A percentile compares a stretch with the other conserved stretches of the same genome.
Evolutionary conservation across 73 alveolate species (phyloP).

Genomic region (Tetrahymena borealis): DNA sequence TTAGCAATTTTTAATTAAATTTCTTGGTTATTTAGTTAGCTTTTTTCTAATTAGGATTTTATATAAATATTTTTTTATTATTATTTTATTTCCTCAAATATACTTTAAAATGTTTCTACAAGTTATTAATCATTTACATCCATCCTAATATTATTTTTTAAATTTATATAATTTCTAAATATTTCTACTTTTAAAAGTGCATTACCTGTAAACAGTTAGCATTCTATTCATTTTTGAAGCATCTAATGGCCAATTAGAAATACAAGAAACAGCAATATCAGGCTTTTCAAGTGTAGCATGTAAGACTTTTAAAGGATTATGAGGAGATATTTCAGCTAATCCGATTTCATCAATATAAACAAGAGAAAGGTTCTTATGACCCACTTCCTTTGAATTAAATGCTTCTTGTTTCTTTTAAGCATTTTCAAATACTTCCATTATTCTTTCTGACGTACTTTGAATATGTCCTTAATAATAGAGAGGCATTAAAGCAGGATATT

Average conservation of each 20-base stretch:
- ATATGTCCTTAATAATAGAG: slow-evolving; percentile 42
- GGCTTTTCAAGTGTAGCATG: slow-evolving; percentile 59
- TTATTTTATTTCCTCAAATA: too few species aligned
- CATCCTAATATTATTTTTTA: too few species aligned
- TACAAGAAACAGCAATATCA: slow-evolving; percentile 58
- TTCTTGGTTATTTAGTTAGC: neutral
- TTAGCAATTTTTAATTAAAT: neutral
- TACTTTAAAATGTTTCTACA: too few species aligned
- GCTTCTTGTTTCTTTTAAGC: neutral
- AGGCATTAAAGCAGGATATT: neutral
- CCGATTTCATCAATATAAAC: slow-evolving; percentile 76
- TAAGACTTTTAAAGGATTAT: slow-evolving; percentile 67
- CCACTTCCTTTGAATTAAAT: neutral
- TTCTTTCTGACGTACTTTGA: slow-evolving; percentile 28
- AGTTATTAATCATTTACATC: too few species aligned
- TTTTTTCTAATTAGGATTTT: too few species aligned
- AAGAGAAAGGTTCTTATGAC: neutral
- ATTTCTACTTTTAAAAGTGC: neutral
- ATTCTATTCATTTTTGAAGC: slow-evolving; percentile 60
- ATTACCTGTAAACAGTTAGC: slow-evolving; percentile 16
- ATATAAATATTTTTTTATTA: too few species aligned
- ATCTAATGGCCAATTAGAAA: slow-evolving; percentile 65
- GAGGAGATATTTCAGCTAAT: slow-evolving; percentile 60
- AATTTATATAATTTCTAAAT: too few species aligned
- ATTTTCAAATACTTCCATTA: neutral